Evolutionary conservation across 2,329 filamentous ascomycete genomes (phyloP).

Genomic region (Botrytis byssoidea): DNA sequence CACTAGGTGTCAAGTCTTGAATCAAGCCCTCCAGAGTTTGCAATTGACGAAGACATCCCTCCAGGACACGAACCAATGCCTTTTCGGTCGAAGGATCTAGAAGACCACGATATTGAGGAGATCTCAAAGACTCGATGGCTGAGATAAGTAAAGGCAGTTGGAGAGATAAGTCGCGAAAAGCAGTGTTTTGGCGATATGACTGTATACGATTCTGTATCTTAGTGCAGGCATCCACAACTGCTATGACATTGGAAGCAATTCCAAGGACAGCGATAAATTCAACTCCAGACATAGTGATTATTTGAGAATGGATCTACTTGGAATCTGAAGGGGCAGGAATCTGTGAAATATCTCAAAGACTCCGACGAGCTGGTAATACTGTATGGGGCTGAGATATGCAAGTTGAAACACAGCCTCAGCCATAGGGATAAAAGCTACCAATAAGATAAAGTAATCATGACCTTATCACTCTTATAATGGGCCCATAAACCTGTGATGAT

Average conservation of each 20-base stretch:
- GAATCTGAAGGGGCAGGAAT: neutral
- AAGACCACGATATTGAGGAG: neutral
- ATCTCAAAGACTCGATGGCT: neutral
- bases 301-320: neutral
- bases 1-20: constrained; percentile 13
- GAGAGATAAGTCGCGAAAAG: constrained; percentile 4
- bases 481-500: neutral
- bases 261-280: constrained; percentile 11
- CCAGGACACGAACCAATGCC: constrained; percentile 16
- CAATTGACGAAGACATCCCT: constrained; percentile 13
- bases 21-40: constrained; percentile 11
- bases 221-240: constrained; percentile 16
- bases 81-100: constrained; percentile 4
- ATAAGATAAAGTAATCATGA: neutral
- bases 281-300: constrained; percentile 10
- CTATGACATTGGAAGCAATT: constrained; percentile 14
- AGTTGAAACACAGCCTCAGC: constrained; percentile 7
- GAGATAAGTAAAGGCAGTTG: constrained; percentile 16
- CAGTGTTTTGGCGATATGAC: constrained; percentile 10
- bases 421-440: neutral
- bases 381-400: neutral
- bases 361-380: neutral
- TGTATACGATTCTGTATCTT: constrained; percentile 12
- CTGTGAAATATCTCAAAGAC: neutral
- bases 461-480: neutral